Base-by-base conservation (phyloP, 2,329 filamentous ascomycete genomes). In the Xylaria sp. region DNA sequence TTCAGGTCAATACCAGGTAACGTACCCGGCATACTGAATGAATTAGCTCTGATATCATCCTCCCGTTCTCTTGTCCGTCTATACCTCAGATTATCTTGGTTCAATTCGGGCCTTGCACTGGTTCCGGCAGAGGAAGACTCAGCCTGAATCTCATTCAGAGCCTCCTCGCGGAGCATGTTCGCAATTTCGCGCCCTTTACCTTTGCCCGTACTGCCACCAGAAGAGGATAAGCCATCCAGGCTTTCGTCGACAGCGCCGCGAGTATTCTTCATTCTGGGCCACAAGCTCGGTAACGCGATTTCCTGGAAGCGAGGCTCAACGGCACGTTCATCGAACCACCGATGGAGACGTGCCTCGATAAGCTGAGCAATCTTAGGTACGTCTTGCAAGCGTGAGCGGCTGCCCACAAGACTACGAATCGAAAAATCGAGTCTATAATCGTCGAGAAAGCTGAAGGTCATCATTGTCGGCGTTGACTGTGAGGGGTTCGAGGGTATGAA, bases 401-500 rank as follows among this genome's bases (percentile, higher is more conserved):
- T 93, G 44, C 93, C 93, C 5, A 97, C 87, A 15, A 96, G 85
- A 63, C 92, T 94, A 70, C 92, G 88, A 34, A 95, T 92, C 3
- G 91, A 93, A 72, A 97, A 91, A 79, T 96, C 93, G 23, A 97
- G 86, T 31, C 93, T 86, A 82, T 97, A 97, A 81, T 96, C 93
- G 78, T 95, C 92, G 41, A 95, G 86, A 78, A 99, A 99, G 66
- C 94, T 97, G 81, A 99, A 98, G 0, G 93, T 93, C 80, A 99
- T 91, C 78, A 94, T 97, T 2, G 96, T 97, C 3, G 92, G 92
- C 2, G 89, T 92, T 28, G 89, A 86, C 73, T 90, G 88, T 13
- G 87, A 86, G 0, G 89, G 86, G 74, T 90, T 91, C 75, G 89
- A 88, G 0, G 96, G 96, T 68, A 97, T 93, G 78, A 98, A 97